phyloP scores from a whole-genome alignment of 2,329 filamentous ascomycete species.

The Curvularia eragrostidis region DNA sequence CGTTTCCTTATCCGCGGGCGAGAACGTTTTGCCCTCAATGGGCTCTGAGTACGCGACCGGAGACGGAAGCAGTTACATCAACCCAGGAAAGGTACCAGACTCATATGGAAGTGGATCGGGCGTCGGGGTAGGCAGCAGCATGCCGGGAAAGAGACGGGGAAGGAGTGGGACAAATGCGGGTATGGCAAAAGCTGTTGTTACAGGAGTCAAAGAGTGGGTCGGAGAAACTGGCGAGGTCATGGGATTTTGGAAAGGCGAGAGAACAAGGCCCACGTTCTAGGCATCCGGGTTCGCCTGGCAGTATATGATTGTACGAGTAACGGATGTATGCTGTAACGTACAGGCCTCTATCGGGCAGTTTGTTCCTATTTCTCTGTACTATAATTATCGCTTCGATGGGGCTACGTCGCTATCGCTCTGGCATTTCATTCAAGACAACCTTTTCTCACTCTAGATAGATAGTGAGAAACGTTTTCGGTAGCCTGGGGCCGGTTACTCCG shows the following conservation, averaged over 20 bases:
- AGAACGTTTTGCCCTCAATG: slow-evolving; percentile 94
- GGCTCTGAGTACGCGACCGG: slow-evolving; percentile 75
- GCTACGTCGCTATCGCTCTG: not conserved
- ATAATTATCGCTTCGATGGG: not conserved
- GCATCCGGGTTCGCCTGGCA: not conserved
- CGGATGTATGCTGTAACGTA: slow-evolving; percentile 1
- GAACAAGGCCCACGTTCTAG: slow-evolving; percentile 55
- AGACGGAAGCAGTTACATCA: slow-evolving; percentile 59
- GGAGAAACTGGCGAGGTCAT: slow-evolving; percentile 66
- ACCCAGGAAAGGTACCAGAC: slow-evolving; percentile 51
- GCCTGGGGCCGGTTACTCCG: not conserved
- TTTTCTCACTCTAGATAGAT: not conserved
- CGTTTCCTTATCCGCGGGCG: slow-evolving; percentile 89
- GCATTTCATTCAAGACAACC: not conserved
- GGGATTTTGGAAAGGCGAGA: slow-evolving; percentile 67
- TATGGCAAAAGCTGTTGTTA: slow-evolving; percentile 66
- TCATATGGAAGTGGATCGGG: slow-evolving; percentile 30
- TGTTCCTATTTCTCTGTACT: not conserved
- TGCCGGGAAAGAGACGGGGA: slow-evolving; percentile 48
- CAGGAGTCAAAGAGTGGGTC: slow-evolving; percentile 69
- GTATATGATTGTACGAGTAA: slow-evolving; percentile 23
- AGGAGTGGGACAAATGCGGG: slow-evolving; percentile 61
- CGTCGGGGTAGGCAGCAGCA: slow-evolving; percentile 39
- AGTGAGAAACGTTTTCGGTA: not conserved
- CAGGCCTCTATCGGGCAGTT: not conserved